phyloP scores from a whole-genome alignment of 2,329 filamentous ascomycete genomes.

The Bipolaris sorokiniana region DNA sequence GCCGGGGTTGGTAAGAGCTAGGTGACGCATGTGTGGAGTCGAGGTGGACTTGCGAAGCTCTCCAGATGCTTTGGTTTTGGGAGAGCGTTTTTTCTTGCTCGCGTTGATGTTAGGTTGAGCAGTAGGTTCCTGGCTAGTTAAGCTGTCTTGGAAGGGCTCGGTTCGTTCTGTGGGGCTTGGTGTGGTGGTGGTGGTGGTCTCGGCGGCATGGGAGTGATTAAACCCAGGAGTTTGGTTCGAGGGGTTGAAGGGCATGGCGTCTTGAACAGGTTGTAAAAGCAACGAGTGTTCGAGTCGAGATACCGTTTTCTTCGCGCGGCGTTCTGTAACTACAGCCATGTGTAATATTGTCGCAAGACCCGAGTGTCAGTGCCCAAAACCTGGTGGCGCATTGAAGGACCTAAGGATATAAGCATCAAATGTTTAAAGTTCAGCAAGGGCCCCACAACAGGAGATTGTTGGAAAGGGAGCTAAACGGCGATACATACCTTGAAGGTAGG shows the following conservation, averaged over 20 bases:
- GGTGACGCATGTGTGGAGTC: conserved; percentile 56
- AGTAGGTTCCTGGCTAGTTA: conserved; percentile 25
- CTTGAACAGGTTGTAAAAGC: conserved; percentile 39
- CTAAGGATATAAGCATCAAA: conserved; percentile 39
- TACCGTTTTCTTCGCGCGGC: conserved; percentile 44
- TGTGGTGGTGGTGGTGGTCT: conserved; percentile 26
- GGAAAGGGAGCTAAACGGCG: conserved; percentile 29
- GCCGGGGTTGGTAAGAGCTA: conserved; percentile 46
- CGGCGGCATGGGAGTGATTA: conserved; percentile 30
- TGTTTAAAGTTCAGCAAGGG: conserved; percentile 31
- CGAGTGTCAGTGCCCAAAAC: conserved; percentile 31
- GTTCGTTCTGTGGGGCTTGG: conserved; percentile 31
- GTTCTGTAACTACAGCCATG: conserved; percentile 49
- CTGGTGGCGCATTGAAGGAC: conserved; percentile 39
- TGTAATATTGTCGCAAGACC: conserved; percentile 37
- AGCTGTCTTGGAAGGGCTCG: conserved; percentile 25
- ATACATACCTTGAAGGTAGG: conserved; percentile 39
- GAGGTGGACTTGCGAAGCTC: conserved; percentile 54
- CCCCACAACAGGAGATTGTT: conserved; percentile 22
- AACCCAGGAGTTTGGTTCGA: conserved; percentile 36
- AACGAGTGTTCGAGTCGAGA: conserved; percentile 42
- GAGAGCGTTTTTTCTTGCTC: conserved; percentile 47
- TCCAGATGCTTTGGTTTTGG: conserved; percentile 49
- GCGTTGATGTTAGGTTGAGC: conserved; percentile 32
- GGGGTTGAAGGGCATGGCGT: conserved; percentile 47